Percentiles rank a stretch among this genome's conserved stretches.
Conservation (phyloP, 306 rosid genomes). For the Clitoria ternatea region DNA sequence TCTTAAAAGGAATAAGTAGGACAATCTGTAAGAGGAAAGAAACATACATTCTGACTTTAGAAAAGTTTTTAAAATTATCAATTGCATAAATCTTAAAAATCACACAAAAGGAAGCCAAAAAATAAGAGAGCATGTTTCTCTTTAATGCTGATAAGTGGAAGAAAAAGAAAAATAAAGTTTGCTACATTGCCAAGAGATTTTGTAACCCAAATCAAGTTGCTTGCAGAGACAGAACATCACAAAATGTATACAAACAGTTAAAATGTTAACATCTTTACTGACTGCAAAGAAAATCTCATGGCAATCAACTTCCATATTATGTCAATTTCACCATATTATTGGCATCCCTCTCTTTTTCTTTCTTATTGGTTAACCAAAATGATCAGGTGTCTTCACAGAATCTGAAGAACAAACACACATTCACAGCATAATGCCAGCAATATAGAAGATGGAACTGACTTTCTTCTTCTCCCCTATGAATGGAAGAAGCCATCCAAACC, state of each 20-base stretch:
- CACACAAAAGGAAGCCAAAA: constrained; percentile 11
- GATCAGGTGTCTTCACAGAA: background rate
- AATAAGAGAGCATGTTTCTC: background rate
- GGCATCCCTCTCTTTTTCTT: background rate
- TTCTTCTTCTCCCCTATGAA: constrained; percentile 93
- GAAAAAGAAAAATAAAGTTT: background rate
- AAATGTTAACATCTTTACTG: background rate
- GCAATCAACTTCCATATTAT: background rate
- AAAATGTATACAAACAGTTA: background rate
- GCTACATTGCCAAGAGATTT: background rate
- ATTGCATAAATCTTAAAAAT: constrained; percentile 1
- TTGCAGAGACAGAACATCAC: background rate
- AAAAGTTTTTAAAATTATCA: background rate
- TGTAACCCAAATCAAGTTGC: background rate
- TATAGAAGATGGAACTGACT: constrained; percentile 43
- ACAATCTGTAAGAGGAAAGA: background rate
- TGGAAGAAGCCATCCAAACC: constrained; percentile 97
- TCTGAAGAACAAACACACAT: constrained; percentile 5
- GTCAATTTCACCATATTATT: background rate
- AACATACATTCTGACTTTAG: background rate
- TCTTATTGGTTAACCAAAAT: constrained; percentile 7
- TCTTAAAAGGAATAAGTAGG: background rate
- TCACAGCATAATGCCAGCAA: constrained; percentile 18
- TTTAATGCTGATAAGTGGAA: background rate
- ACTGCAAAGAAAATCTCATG: background rate